phyloP scores from a whole-genome alignment of 345 rosid genomes.

The Raphanus raphanistrum region DNA sequence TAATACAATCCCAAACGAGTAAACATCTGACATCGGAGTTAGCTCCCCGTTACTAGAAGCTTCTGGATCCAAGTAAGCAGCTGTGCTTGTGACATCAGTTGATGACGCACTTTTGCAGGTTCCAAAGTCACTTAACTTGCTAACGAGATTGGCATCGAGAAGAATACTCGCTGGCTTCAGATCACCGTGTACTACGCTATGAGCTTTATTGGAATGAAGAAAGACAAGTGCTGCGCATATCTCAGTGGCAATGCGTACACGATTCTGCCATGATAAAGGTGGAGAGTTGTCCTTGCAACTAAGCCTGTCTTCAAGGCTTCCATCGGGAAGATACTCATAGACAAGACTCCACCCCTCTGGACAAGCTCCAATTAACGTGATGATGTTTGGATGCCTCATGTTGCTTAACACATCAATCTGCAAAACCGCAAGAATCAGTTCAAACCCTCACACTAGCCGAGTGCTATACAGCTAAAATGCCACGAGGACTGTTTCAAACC shows the following conservation, averaged over 20 bases:
- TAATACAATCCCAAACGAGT: conserved; percentile 78
- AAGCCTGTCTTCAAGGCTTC: conserved; percentile 94
- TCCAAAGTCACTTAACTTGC: conserved; percentile 84
- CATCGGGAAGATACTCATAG: conserved; percentile 82
- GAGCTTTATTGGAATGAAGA: conserved; percentile 81
- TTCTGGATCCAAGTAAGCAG: conserved; percentile 84
- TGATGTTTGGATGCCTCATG: conserved; percentile 85
- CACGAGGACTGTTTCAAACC: conserved; percentile 34
- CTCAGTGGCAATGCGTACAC: conserved; percentile 78
- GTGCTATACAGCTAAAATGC: no score
- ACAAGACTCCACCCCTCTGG: conserved; percentile 82
- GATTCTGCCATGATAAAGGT: conserved; percentile 86
- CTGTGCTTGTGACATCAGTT: conserved; percentile 39
- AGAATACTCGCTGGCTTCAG: conserved; percentile 85
- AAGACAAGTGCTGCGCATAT: conserved; percentile 81
- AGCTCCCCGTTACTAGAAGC: conserved; percentile 70
- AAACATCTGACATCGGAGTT: conserved; percentile 78
- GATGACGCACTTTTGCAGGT: conserved; percentile 44
- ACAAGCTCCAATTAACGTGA: conserved; percentile 83
- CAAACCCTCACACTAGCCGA: no score
- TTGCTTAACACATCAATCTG: conserved; percentile 63
- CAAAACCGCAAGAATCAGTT: no score
- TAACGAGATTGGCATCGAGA: conserved; percentile 68
- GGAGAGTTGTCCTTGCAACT: conserved; percentile 73
- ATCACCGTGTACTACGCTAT: conserved; percentile 83